These are phyloP conservation scores for Olyra latifolia DNA, from an alignment of 176 grass and related monocot genomes.

Conservation along the genomic window DNA sequence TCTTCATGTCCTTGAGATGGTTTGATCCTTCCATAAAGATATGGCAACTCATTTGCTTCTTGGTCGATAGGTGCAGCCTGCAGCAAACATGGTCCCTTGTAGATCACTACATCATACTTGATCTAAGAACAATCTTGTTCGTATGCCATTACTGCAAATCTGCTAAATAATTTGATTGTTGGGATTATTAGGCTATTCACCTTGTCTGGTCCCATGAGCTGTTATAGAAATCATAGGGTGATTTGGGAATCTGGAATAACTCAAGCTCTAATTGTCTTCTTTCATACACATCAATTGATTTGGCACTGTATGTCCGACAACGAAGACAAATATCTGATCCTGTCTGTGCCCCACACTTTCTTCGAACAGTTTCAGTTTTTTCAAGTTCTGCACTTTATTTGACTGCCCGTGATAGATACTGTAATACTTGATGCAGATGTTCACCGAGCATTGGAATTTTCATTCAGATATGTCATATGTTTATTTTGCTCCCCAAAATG, in stretches of 20 bases:
- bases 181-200: not conserved
- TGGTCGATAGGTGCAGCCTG: not conserved
- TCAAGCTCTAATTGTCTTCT: conserved; percentile 7
- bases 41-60: not conserved
- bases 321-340: not conserved
- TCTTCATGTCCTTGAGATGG: not conserved
- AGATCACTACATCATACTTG: not conserved
- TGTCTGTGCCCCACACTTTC: not conserved
- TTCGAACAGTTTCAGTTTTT: not conserved
- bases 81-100: not conserved
- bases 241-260: conserved; percentile 1
- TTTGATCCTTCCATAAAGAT: not conserved
- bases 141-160: not conserved
- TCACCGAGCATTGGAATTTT: not conserved
- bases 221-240: not conserved
- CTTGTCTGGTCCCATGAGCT: not conserved
- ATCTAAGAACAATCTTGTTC: conserved; percentile 14
- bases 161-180: not conserved
- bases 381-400: not conserved
- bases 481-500: not conserved
- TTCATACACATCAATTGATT: not conserved
- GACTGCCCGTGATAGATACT: conserved; percentile 17
- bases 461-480: not conserved
- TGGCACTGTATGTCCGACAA: not conserved
- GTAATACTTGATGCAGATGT: no score